Percentiles rank a stretch among this genome's conserved stretches.
Conservation (phyloP, 352 stramenopile genomes). For the Pythium aristosporum region DNA sequence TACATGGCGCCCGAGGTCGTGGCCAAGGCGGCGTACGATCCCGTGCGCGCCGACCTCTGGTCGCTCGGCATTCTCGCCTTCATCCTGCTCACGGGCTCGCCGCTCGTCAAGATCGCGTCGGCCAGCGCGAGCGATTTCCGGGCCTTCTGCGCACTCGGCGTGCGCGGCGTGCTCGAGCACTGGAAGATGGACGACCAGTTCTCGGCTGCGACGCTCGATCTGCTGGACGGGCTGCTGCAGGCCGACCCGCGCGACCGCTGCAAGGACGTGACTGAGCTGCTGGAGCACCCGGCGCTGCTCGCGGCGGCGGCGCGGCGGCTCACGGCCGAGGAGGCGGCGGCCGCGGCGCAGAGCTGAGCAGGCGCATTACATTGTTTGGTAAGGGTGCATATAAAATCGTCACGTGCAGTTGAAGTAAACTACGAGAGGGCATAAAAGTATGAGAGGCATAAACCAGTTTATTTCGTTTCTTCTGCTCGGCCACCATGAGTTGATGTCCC, state of each 20-base stretch:
- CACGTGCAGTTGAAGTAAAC: no score
- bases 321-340: not conserved
- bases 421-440: no score
- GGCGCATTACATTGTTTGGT: not conserved
- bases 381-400: not conserved
- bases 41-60: slow-evolving; percentile 22
- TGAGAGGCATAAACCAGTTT: no score
- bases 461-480: no score
- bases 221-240: slow-evolving; percentile 48
- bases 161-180: slow-evolving; percentile 14
- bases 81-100: slow-evolving; percentile 25
- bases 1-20: slow-evolving; percentile 36
- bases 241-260: slow-evolving; percentile 9
- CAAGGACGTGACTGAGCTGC: slow-evolving; percentile 3
- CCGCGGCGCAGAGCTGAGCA: not conserved
- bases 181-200: slow-evolving; percentile 19
- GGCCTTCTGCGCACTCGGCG: slow-evolving; percentile 7
- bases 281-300: slow-evolving; percentile 25
- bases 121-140: slow-evolving; percentile 3
- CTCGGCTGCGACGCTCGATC: slow-evolving; percentile 29
- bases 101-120: slow-evolving; percentile 21
- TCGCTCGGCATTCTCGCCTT: slow-evolving; percentile 25
- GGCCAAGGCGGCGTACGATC: slow-evolving; percentile 15
- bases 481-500: no score
- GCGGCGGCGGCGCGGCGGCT: slow-evolving; percentile 11